Conservation (phyloP, 345 rosid species). For the Excoecaria cochinchinensis region DNA sequence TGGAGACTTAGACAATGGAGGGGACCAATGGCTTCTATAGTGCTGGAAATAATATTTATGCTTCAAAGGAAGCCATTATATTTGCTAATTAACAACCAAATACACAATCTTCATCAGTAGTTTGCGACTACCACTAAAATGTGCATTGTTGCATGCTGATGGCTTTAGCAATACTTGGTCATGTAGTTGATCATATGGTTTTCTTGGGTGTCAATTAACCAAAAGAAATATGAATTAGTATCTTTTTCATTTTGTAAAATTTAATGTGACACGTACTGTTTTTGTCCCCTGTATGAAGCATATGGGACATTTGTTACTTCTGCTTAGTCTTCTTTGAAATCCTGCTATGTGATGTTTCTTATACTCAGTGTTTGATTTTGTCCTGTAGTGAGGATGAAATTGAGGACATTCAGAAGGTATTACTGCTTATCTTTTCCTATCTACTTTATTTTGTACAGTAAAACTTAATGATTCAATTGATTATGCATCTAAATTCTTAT, state of each 20-base stretch:
- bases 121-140: neutral
- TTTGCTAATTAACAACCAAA: neutral
- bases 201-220: neutral
- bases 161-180: neutral
- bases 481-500: slow-evolving; percentile 28
- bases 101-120: neutral
- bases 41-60: neutral
- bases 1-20: neutral
- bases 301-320: slow-evolving; percentile 3
- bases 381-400: slow-evolving; percentile 90
- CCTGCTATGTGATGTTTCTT: slow-evolving; percentile 13
- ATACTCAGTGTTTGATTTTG: slow-evolving; percentile 24
- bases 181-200: neutral
- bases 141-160: neutral
- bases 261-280: neutral
- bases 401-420: slow-evolving; percentile 98
- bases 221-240: neutral
- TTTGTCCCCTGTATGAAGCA: neutral
- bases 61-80: neutral
- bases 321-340: neutral
- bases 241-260: slow-evolving; percentile 2
- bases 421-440: slow-evolving; percentile 19
- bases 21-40: neutral
- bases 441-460: slow-evolving; percentile 2
- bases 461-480: slow-evolving; percentile 19